Base-by-base conservation (phyloP, 208 protist species). In the Crithidia sp. region DNA sequence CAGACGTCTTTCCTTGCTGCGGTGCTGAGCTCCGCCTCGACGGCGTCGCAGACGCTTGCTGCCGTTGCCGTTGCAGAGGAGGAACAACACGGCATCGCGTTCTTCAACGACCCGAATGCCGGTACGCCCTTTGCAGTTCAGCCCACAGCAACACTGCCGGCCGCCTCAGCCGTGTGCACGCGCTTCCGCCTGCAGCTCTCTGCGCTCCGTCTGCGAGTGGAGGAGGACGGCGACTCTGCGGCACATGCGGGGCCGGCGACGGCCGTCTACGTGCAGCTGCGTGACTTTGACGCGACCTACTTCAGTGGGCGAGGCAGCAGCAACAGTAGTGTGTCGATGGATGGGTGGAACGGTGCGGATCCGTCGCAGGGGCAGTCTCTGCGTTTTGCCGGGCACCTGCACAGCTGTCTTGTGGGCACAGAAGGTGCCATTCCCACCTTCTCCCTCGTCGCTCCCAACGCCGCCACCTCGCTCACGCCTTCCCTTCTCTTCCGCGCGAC, bases 341-440 rank as follows among this genome's bases (percentile, higher is more conserved):
- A 14, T 49, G 45, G 45, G 45, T 13, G 45, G 45, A 49, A 49
- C 7, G 7, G 7, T 49, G 9, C 45, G 45, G 45, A 49, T 7
- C 9, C 2, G 45, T 49, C 45, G 45, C 45, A 13, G 7, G 45
- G 45, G 12, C 45, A 49, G 16, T 28, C 53, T 45, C 53, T 70
- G 28, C 67, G 67, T 8, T 28, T 79, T 14, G 53, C 47, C 3
- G 55, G 70, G 44, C 62, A 47, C 8, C 54, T 79, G 17, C 45
- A 57, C 13, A 74, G 67, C 28, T 79, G 74, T 47, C 62, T 57
- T n/a, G 52, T 79, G 0, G 74, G 74, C 13, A 70, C 61, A 0
- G 74, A 79, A 36, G 41, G 54, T 13, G 61, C 58, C 28, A 74
- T 74, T 28, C 74, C 74, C 3, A 74, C 74, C 16, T 54, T 79